Evolutionary conservation across 23 red algal species (phyloP), one percentile per base, ranked within the genome.

Genomic region (Porphyridium purpureum): DNA sequence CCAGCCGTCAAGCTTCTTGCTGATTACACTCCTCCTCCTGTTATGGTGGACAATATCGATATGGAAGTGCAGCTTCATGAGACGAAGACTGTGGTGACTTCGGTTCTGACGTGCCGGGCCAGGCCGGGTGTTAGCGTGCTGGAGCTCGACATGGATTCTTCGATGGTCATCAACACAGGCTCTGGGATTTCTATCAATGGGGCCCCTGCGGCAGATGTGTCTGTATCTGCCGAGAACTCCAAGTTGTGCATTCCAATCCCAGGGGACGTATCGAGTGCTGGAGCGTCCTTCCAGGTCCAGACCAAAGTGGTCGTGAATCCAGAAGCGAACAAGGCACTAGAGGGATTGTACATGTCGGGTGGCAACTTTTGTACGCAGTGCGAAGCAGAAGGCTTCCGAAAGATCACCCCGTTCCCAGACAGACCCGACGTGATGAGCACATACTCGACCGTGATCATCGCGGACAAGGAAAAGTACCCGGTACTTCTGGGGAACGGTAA

Each of bases 321-420:
- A 2, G 60, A 69, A 1, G 67, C 67, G 46, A 95, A 95, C 59
- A 95, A 21, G 20, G 79, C 76, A 5, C 38, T 95, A 26, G 81
- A 81, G 36, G 88, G 88, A 2, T 54, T 95, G 7, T 95, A 95
- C 57, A 67, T 85, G 73, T 75, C 66, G 33, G 49, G 59, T 28
- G 80, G 78, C 21, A 82, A 83, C 48, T 95, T 75, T 50, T 95
- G 73, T 38, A 95, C 78, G 1, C 88, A 95, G 50, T 95, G 88
- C 50, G 88, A 95, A 36, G 88, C 88, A 27, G 88, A 95, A 44
- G 88, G 75, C 1, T 95, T 95, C 41, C 65, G 88, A 8, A 62
- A 69, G 29, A 95, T 95, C 19, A 84, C 72, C 1, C 80, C 73
- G 31, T 95, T 68, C 66, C 56, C 69, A 28, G 88, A 95, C 54